Evolutionary conservation across 2,329 filamentous ascomycete species (phyloP).

Genomic region (Colletotrichum sansevieriae): DNA sequence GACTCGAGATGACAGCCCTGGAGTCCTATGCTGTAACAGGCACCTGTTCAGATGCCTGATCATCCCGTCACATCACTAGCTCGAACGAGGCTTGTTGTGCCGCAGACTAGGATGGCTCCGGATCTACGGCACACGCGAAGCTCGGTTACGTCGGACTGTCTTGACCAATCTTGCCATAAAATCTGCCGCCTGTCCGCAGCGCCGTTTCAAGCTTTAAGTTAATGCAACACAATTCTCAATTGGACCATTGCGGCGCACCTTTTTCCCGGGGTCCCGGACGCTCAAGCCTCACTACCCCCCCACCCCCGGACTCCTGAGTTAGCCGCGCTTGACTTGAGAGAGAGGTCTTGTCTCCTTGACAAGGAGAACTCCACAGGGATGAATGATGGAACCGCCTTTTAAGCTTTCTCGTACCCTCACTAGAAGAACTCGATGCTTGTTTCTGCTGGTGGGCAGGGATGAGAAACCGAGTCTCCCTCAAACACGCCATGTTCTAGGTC

Average conservation of each 20-base stretch:
- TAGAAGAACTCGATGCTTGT: conserved; percentile 12
- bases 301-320: conserved; percentile 14
- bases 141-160: conserved; percentile 28
- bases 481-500: conserved; percentile 21
- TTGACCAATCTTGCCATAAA: conserved; percentile 33
- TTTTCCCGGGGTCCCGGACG: not conserved
- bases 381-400: conserved; percentile 4
- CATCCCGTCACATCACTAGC: conserved; percentile 35
- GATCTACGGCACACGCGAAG: conserved; percentile 8
- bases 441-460: not conserved
- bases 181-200: conserved; percentile 20
- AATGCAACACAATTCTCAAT: conserved; percentile 14
- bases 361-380: conserved; percentile 17
- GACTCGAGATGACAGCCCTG: conserved; percentile 39
- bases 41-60: conserved; percentile 38
- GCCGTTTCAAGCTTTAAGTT: conserved; percentile 38
- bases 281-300: conserved; percentile 17
- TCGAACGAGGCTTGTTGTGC: conserved; percentile 35
- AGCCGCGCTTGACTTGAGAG: conserved; percentile 17
- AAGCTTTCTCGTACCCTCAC: conserved; percentile 22
- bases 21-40: conserved; percentile 18
- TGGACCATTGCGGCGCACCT: conserved; percentile 6
- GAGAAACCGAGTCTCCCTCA: conserved; percentile 28
- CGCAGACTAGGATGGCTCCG: conserved; percentile 26
- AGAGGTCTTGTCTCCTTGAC: not conserved